phyloP scores from a whole-genome alignment of 129 eudicot genomes.

The Tagetes patula region DNA sequence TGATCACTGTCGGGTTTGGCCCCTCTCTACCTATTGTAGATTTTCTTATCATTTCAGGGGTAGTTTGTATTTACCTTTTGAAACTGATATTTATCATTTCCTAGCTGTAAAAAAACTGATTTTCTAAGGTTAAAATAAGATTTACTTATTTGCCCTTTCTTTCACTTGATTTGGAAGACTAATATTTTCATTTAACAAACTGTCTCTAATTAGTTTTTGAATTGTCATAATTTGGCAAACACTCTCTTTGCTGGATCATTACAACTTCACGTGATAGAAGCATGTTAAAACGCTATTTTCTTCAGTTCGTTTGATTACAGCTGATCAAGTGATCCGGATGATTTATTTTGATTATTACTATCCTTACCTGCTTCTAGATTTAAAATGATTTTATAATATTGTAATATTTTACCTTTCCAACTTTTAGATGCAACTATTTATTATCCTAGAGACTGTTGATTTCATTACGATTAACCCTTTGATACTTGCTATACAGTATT shows the following conservation, averaged over 20 bases:
- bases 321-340: not conserved
- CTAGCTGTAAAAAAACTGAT: not conserved
- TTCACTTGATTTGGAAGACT: not conserved
- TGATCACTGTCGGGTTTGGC: conserved; percentile 94
- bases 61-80: not conserved
- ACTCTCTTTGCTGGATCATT: not conserved
- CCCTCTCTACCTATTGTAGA: not conserved
- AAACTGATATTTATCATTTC: not conserved
- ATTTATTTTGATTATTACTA: not conserved
- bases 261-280: not conserved
- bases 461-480: not conserved
- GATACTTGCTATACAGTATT: conserved; percentile 19
- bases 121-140: no score
- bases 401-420: not conserved
- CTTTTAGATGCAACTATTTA: not conserved
- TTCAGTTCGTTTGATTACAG: not conserved
- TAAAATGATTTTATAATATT: not conserved
- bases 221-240: not conserved
- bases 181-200: not conserved
- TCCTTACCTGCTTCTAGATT: not conserved
- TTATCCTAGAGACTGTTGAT: not conserved
- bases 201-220: not conserved
- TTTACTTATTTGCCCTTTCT: not conserved
- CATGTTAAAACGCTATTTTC: not conserved
- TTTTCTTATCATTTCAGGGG: not conserved